These are phyloP conservation scores for Irpex sp. DNA, from an alignment of 1,284 basidiomycete genomes.

Conservation along the genomic window DNA sequence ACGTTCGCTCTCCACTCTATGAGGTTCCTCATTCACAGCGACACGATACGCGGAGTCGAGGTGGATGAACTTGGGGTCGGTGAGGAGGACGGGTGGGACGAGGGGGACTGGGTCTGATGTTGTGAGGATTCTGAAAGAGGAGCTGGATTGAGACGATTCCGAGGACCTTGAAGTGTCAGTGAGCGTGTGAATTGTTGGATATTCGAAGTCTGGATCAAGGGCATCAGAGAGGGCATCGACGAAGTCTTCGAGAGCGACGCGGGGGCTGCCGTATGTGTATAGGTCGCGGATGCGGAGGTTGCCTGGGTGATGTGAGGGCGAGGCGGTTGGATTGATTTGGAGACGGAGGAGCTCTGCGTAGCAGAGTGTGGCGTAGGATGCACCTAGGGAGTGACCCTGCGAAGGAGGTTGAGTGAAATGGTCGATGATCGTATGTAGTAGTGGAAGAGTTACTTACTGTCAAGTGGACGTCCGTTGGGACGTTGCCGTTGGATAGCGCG, in stretches of 20 bases:
- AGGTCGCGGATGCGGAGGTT: slow-evolving; percentile 8
- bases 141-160: neutral
- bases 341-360: slow-evolving; percentile 13
- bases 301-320: neutral
- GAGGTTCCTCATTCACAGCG: neutral
- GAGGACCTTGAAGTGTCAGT: neutral
- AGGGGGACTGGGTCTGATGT: slow-evolving; percentile 8
- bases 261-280: slow-evolving; percentile 13
- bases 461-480: slow-evolving; percentile 4
- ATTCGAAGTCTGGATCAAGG: slow-evolving; percentile 4
- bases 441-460: neutral
- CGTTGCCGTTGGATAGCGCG: neutral
- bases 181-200: slow-evolving; percentile 1
- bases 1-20: slow-evolving; percentile 3
- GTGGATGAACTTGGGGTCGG: slow-evolving; percentile 14
- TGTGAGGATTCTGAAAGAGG: slow-evolving; percentile 8
- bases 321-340: neutral
- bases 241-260: slow-evolving; percentile 12
- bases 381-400: slow-evolving; percentile 14
- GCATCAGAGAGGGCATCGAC: slow-evolving; percentile 1
- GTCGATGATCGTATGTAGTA: too few relatives aligned
- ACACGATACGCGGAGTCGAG: slow-evolving; percentile 10
- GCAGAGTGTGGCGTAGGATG: slow-evolving; percentile 12
- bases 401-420: neutral
- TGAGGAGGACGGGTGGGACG: slow-evolving; percentile 13